Percentiles rank a stretch among this genome's conserved stretches.
These are phyloP conservation scores for Tardiomyces depauwii DNA, from an alignment of 1,139 yeast genomes.

Conservation along the genomic window DNA sequence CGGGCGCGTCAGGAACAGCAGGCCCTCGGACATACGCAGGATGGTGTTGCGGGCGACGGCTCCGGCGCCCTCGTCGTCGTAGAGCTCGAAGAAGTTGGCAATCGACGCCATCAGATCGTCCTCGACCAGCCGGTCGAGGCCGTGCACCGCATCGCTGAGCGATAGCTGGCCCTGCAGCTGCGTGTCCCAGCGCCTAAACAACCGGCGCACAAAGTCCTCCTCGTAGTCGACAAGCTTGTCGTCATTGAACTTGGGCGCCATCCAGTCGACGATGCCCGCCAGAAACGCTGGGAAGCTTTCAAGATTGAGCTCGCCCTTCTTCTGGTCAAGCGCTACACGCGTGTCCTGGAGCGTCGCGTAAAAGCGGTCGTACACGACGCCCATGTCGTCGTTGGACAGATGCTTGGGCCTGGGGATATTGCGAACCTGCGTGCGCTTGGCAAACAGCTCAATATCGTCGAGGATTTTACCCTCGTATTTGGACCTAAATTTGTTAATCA, in stretches of 20 bases:
- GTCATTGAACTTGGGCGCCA: slow-evolving; percentile 20
- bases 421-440: slow-evolving; percentile 82
- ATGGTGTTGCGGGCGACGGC: slow-evolving; percentile 70
- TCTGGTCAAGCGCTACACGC: slow-evolving; percentile 55
- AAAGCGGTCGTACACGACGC: slow-evolving; percentile 74
- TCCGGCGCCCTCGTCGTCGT: slow-evolving; percentile 51
- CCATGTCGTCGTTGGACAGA: slow-evolving; percentile 45
- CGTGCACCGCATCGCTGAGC: slow-evolving; percentile 58
- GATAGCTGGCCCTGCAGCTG: slow-evolving; percentile 45
- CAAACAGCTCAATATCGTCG: slow-evolving; percentile 79
- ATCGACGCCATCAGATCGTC: slow-evolving; percentile 70
- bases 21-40: slow-evolving; percentile 74
- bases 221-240: slow-evolving; percentile 14
- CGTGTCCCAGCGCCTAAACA: slow-evolving; percentile 64
- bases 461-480: slow-evolving; percentile 68
- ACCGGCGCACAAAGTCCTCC: slow-evolving; percentile 43
- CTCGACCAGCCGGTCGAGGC: slow-evolving; percentile 59
- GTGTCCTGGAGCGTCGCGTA: slow-evolving; percentile 68
- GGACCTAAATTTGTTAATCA: slow-evolving; percentile 56
- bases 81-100: slow-evolving; percentile 67
- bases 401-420: slow-evolving; percentile 66
- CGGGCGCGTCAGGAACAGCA: slow-evolving; percentile 71
- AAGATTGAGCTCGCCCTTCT: slow-evolving; percentile 52
- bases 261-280: slow-evolving; percentile 77
- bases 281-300: slow-evolving; percentile 62